Evolutionary conservation across 805 yeast genomes (phyloP).

Genomic region (Myxozyma geophila): DNA sequence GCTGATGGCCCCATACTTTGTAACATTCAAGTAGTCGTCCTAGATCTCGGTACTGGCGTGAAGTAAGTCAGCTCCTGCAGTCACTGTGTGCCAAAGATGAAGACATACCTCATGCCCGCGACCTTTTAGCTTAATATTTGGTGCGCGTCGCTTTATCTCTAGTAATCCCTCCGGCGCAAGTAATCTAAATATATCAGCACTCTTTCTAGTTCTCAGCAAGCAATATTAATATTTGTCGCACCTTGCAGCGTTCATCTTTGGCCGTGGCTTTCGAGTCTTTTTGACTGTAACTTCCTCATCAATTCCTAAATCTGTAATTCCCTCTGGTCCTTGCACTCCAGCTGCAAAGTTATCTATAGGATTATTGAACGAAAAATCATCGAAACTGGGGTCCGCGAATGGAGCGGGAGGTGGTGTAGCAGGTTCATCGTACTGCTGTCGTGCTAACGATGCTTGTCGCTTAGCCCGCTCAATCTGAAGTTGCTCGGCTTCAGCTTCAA

Average conservation of each 20-base stretch:
- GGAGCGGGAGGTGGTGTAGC: background rate
- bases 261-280: conserved; percentile 45
- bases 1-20: conserved; percentile 74
- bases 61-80: background rate
- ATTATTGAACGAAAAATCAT: background rate
- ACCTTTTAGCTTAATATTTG: conserved; percentile 45
- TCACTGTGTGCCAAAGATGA: background rate
- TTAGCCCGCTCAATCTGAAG: background rate
- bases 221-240: background rate
- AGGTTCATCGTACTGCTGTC: background rate
- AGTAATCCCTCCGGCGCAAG: conserved; percentile 63
- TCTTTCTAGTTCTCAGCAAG: background rate
- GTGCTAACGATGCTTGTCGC: background rate
- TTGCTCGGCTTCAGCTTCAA: background rate
- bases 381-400: background rate
- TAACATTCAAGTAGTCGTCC: conserved; percentile 58
- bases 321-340: background rate
- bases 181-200: conserved; percentile 44
- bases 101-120: conserved; percentile 49
- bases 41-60: conserved; percentile 50
- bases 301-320: conserved; percentile 38
- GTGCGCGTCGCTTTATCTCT: conserved; percentile 45
- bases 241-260: conserved; percentile 51
- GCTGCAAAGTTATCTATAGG: background rate
- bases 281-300: conserved; percentile 43